Conservation (phyloP, 805 yeast species). For the Scheffersomyces amazonensis region DNA sequence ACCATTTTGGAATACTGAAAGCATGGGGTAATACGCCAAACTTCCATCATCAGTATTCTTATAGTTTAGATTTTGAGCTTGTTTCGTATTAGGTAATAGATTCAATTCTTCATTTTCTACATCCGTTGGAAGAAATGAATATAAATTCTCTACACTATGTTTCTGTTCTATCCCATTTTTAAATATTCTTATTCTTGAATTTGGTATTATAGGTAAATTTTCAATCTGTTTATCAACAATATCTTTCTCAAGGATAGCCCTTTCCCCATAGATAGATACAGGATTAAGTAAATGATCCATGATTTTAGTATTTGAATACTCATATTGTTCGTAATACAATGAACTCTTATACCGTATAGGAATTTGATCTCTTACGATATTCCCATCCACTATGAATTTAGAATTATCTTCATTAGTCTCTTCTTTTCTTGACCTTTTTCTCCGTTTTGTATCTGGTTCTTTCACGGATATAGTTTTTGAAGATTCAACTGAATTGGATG, state of each 20-base stretch:
- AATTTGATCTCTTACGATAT: conserved; percentile 74
- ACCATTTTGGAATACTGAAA: conserved; percentile 80
- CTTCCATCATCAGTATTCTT: conserved; percentile 70
- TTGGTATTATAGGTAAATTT: conserved; percentile 47
- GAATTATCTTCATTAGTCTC: conserved; percentile 13
- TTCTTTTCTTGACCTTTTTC: conserved; percentile 11
- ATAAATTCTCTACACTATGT: conserved; percentile 61
- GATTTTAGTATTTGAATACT: conserved; percentile 63
- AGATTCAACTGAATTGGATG: conserved; percentile 2
- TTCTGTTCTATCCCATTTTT: conserved; percentile 75
- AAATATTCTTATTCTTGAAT: conserved; percentile 65
- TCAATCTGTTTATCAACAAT: conserved; percentile 14
- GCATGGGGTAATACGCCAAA: conserved; percentile 88
- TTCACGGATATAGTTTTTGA: conserved; percentile 6
- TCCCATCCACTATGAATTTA: conserved; percentile 24
- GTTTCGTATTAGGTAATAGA: conserved; percentile 23
- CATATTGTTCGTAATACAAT: conserved; percentile 80
- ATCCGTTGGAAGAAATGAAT: conserved; percentile 78
- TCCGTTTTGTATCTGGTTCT: conserved; percentile 9
- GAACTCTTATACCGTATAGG: conserved; percentile 81
- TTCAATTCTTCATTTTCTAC: conserved; percentile 45
- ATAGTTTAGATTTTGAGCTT: conserved; percentile 36
- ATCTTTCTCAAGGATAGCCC: conserved; percentile 52
- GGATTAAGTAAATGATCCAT: conserved; percentile 77
- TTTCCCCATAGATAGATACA: conserved; percentile 67